Percentiles rank a stretch among this genome's conserved stretches.
Conservation (phyloP, 2,329 filamentous ascomycete genomes). For the Fusarium heterosporum region DNA sequence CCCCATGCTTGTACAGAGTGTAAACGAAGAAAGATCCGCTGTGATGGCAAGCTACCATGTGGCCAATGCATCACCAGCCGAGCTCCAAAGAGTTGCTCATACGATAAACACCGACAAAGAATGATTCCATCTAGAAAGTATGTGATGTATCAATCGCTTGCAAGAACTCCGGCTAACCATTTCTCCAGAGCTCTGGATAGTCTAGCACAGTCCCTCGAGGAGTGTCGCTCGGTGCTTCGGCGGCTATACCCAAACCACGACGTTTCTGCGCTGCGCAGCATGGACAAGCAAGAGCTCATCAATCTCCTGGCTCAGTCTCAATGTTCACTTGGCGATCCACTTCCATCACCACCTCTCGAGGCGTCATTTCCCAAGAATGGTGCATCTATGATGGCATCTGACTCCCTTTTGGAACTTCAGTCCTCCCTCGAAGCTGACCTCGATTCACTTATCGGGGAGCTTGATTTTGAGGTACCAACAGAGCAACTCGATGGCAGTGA, state of each 20-base stretch:
- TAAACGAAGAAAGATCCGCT: constrained; percentile 84
- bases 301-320: constrained; percentile 64
- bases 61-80: constrained; percentile 86
- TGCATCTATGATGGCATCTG: constrained; percentile 52
- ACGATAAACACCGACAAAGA: constrained; percentile 82
- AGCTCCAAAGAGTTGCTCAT: constrained; percentile 81
- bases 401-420: constrained; percentile 34
- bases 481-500: constrained; percentile 31
- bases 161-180: constrained; percentile 17
- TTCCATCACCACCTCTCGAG: constrained; percentile 67
- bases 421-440: constrained; percentile 40
- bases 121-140: constrained; percentile 83
- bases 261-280: constrained; percentile 61
- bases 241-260: constrained; percentile 71
- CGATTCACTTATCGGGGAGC: constrained; percentile 38
- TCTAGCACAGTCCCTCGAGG: constrained; percentile 72
- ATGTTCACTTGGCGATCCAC: constrained; percentile 56
- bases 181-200: constrained; percentile 67
- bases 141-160: constrained; percentile 48
- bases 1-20: constrained; percentile 79
- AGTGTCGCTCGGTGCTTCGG: constrained; percentile 60
- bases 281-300: constrained; percentile 71
- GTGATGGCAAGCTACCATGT: constrained; percentile 84
- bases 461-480: constrained; percentile 36
- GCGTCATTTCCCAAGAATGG: constrained; percentile 62